phyloP scores from a whole-genome alignment of 2,329 filamentous ascomycete species.

The Amauroascus verrucosus region DNA sequence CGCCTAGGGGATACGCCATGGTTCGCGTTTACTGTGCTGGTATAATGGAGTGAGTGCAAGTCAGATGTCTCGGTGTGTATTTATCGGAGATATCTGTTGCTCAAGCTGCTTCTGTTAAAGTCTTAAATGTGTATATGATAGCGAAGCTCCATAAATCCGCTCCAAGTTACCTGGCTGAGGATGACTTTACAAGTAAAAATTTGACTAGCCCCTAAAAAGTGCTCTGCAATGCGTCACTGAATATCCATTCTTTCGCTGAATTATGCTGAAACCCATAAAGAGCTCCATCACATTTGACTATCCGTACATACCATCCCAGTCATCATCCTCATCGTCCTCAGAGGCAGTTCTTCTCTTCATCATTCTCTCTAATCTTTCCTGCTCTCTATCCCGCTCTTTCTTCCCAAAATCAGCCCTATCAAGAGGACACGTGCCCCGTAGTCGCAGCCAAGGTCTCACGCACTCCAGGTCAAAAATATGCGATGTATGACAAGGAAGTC shows the following conservation, averaged over 20 bases:
- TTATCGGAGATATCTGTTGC: too few relatives aligned
- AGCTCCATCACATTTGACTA: conserved; percentile 5
- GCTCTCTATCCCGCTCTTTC: conserved; percentile 43
- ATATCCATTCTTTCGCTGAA: too few relatives aligned
- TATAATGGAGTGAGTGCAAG: too few relatives aligned
- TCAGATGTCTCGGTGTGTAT: too few relatives aligned
- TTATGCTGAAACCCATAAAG: too few relatives aligned
- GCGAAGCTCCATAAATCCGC: neutral
- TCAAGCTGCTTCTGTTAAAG: too few relatives aligned
- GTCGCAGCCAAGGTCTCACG: conserved; percentile 53
- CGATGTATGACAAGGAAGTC: conserved; percentile 50
- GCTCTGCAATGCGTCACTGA: too few relatives aligned
- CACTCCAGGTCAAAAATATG: conserved; percentile 57
- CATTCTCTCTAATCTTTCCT: conserved; percentile 43
- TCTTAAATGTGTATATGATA: neutral
- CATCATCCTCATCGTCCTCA: conserved; percentile 36
- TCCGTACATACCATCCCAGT: conserved; percentile 43
- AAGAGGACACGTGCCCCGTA: conserved; percentile 54
- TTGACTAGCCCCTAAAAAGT: too few relatives aligned
- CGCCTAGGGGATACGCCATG: too few relatives aligned
- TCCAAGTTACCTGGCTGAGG: too few relatives aligned
- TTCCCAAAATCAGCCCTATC: conserved; percentile 51
- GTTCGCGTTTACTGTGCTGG: too few relatives aligned
- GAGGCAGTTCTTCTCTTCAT: conserved; percentile 35
- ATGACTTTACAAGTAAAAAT: too few relatives aligned